Conservation (phyloP, 306 rosid species). For the Rosa rugosa region DNA sequence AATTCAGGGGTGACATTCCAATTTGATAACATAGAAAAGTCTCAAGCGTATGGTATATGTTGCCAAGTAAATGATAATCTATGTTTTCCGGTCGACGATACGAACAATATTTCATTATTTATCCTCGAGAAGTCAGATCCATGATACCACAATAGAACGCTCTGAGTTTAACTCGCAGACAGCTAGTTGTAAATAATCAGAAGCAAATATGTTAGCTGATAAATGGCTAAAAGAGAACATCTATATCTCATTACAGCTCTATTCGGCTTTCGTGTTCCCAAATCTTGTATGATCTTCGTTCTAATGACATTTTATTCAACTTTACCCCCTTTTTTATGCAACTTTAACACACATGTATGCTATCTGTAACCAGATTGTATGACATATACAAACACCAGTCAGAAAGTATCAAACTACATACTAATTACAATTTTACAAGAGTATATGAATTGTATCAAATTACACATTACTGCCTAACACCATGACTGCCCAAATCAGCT, state of each 20-base stretch:
- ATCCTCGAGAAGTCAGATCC: too few species aligned
- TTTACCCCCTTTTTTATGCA: too few species aligned
- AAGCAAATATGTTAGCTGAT: neutral
- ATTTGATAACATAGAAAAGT: neutral
- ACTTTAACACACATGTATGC: neutral
- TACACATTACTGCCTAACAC: constrained; percentile 38
- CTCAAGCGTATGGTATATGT: neutral
- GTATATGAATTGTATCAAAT: constrained; percentile 6
- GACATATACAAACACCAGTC: neutral
- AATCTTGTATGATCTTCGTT: neutral
- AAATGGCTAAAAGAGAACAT: too few species aligned
- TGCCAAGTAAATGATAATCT: neutral
- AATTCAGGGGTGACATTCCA: neutral
- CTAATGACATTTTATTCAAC: too few species aligned
- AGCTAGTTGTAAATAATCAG: too few species aligned
- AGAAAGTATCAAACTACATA: neutral
- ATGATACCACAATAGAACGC: too few species aligned
- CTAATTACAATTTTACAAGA: neutral
- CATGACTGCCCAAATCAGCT: constrained; percentile 65
- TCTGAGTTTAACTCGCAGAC: too few species aligned
- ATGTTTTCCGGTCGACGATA: neutral
- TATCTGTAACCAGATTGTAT: neutral
- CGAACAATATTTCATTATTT: neutral
- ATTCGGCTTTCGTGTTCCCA: neutral
- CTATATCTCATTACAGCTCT: neutral